Evolutionary conservation across 2,329 filamentous ascomycete species (phyloP), one percentile per base, ranked within the genome.

Genomic region (Colletotrichum sp.): DNA sequence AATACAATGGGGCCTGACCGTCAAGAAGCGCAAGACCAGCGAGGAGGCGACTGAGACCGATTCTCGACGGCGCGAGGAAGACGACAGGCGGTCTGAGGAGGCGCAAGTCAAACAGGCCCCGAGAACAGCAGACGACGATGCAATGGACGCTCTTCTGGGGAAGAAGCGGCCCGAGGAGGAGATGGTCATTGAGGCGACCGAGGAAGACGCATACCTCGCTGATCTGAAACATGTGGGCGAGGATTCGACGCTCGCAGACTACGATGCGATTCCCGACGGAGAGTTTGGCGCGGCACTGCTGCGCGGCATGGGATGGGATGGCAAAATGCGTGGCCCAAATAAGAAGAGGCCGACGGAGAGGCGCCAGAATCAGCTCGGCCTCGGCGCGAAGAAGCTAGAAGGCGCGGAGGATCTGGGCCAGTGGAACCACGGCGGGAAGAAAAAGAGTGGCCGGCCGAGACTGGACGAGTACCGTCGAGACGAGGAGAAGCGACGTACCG

Each of bases 281-380:
- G 96, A 98, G 80, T 99, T 99, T 79, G 97, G 97, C 9, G 94
- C 96, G 21, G 96, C 96, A 1, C 89, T 99, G 78, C 89, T 99
- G 43, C 92, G 96, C 36, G 96, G 96, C 12, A 98, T 99, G 94
- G 97, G 97, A 10, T 98, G 96, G 96, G 96, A 98, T 87, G 93
- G 86, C 84, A 90, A 92, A 71, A 87, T 89, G 77, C 85, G 88
- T 63, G 89, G 88, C 3, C 84, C 87, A 5, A 88, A 85, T 61
- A 83, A 86, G 8, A 94, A 94, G 78, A 88, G 92, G 43, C 93
- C 92, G 77, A 88, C 93, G 16, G 93, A 94, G 81, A 90, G 93
- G 67, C 91, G 96, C 66, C 93, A 95, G 18, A 95, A 95, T 74
- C 90, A 98, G 72, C 88, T 99, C 12, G 97, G 97, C 0, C 93